Base-by-base conservation (phyloP, 2,329 filamentous ascomycete genomes). In the Chrysoporthe austroafricana region DNA sequence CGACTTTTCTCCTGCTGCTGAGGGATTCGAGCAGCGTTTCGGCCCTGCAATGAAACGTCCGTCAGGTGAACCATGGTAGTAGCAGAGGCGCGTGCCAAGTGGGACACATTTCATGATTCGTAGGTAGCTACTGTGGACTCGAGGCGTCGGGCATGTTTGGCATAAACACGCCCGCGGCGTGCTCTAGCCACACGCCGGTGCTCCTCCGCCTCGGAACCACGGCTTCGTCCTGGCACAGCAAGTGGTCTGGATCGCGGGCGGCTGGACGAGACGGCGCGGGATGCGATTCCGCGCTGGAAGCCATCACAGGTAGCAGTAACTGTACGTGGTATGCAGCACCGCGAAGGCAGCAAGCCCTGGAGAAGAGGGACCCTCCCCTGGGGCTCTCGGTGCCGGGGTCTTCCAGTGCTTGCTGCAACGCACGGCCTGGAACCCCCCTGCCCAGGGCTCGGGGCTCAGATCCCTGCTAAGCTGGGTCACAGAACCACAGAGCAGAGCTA, bases 351-450 rank as follows among this genome's bases (percentile, higher is more conserved):
- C 46, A 52, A 26, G 26, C 26, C 26, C 26, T 26, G 26, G 26
- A 26, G 26, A 26, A 26, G 26, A 26, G 26, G 26, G 26, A 26
- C 26, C 26, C 26, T 26, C 26, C 26, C 26, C 26, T 26, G 26
- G 26, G 26, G 26, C 26, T 26, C 26, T 26, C 26, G 26, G 26
- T 26, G 26, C 26, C 26, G 26, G 26, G 26, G 11, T 52, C 32
- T 54, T 21, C 50, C 48, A n/a, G n/a, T 52, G 26, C n/a, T 52
- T 52, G 48, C 48, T 52, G 48, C 50, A 54, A 32, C 13, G 26
- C 50, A 32, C 11, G 50, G 26, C 50, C 50, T 54, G 50, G 32
- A 21, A 13, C 9, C 26, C 46, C 50, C 50, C 50, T 54, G 50
- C 50, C 50, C 50, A 32, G 50, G 21, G 26, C 50, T 14, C 16